Evolutionary conservation across 805 yeast species (phyloP).

Genomic region (Ogataea thermomethanolica): DNA sequence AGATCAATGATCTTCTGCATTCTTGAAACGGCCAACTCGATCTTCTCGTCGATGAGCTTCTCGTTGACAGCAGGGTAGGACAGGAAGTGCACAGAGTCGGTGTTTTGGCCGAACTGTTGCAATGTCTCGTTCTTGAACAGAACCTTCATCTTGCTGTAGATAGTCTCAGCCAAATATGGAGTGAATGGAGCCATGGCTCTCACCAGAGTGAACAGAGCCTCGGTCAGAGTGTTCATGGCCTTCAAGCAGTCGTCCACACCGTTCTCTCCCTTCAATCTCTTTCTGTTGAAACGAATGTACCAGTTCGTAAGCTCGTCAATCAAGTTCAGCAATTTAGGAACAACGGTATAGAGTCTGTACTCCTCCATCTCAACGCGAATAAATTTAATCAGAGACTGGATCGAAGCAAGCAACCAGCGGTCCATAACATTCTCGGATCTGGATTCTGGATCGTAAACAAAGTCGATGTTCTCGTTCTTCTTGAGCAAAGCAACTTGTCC

Average conservation of each 20-base stretch:
- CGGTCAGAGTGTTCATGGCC: slow-evolving; percentile 88
- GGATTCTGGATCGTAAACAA: slow-evolving; percentile 63
- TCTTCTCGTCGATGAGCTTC: slow-evolving; percentile 75
- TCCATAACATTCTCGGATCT: slow-evolving; percentile 90
- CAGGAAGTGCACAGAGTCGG: slow-evolving; percentile 89
- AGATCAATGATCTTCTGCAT: slow-evolving; percentile 97
- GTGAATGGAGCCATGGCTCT: slow-evolving; percentile 99
- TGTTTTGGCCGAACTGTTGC: slow-evolving; percentile 48
- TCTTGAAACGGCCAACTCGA: slow-evolving; percentile 85
- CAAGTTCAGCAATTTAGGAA: slow-evolving; percentile 82
- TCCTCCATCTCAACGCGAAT: slow-evolving; percentile 87
- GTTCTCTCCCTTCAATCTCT: slow-evolving; percentile 93
- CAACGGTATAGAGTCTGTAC: slow-evolving; percentile 93
- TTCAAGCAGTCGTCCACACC: slow-evolving; percentile 79
- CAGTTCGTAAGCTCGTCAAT: slow-evolving; percentile 96
- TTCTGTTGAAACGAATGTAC: slow-evolving; percentile 97
- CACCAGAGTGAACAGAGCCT: slow-evolving; percentile 80
- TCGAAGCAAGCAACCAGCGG: slow-evolving; percentile 94
- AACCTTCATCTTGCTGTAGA: slow-evolving; percentile 70
- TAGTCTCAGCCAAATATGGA: slow-evolving; percentile 89
- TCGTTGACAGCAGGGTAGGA: slow-evolving; percentile 81
- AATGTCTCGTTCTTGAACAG: slow-evolving; percentile 60
- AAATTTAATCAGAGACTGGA: slow-evolving; percentile 82
- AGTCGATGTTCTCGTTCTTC: slow-evolving; percentile 69
- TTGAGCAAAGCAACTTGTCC: slow-evolving; percentile 84